Conservation (phyloP, 2,329 filamentous ascomycete genomes). For the Truncatella angustata region DNA sequence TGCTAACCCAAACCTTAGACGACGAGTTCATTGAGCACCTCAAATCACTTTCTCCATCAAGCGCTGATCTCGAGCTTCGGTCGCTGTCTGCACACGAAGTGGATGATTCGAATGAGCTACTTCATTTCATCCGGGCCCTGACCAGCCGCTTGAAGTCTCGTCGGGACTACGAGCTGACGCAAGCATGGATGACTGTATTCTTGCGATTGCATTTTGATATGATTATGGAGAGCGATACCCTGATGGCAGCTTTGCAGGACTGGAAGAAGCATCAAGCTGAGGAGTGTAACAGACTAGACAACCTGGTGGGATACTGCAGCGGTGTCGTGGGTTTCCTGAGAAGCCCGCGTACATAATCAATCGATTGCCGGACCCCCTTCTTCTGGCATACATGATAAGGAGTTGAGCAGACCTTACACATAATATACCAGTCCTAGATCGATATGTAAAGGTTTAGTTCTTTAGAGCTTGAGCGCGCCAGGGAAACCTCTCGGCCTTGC, state of each 20-base stretch:
- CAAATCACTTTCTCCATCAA: constrained; percentile 76
- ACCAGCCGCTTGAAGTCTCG: constrained; percentile 66
- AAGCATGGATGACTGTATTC: constrained; percentile 98
- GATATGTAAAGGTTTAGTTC: too few relatives aligned
- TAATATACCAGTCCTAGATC: too few relatives aligned
- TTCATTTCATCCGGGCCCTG: constrained; percentile 78
- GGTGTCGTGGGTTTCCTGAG: constrained; percentile 83
- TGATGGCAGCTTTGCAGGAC: constrained; percentile 59
- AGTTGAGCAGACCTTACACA: too few relatives aligned
- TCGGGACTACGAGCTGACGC: constrained; percentile 87
- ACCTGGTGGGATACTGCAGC: constrained; percentile 80
- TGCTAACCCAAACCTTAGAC: constrained; percentile 38
- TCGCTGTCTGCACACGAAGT: constrained; percentile 59
- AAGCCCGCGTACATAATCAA: constrained; percentile 49
- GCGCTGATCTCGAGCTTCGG: constrained; percentile 86
- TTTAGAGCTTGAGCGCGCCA: too few relatives aligned
- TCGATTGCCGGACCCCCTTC: too few relatives aligned
- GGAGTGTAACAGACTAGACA: constrained; percentile 69
- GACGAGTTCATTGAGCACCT: constrained; percentile 72
- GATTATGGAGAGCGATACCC: constrained; percentile 46
- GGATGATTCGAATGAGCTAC: constrained; percentile 64
- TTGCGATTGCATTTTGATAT: constrained; percentile 71
- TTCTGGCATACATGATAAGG: too few relatives aligned
- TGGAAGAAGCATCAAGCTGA: constrained; percentile 73
- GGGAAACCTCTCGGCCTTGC: too few relatives aligned